Evolutionary conservation across 805 yeast species (phyloP), one percentile per base, ranked within the genome.

Genomic region (Candida qinlingensis): DNA sequence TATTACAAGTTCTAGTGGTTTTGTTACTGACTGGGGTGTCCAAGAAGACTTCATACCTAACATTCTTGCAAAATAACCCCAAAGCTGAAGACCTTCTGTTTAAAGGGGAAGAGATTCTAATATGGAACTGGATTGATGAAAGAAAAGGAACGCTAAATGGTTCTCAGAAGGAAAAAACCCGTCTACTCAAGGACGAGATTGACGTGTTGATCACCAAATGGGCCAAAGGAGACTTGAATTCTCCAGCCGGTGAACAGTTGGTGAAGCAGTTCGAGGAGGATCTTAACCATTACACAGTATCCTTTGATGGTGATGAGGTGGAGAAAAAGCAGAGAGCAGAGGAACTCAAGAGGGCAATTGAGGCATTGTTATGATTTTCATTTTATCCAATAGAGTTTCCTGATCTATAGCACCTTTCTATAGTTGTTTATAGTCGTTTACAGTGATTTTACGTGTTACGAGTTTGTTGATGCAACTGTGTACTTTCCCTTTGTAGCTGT

Each of bases 91-190:
- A 52, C 6, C 28, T 44, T 1, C 25, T 60, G 12, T 56, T 52
- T 37, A 51, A 49, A 33, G 63, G 60, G 4, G 53, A 60, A 29
- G 62, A 61, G 29, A 51, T 52, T 1, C n/a, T 59, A 4, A 27
- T 61, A 4, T 61, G 65, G 65, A 52, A 48, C 39, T 61, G 65
- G 65, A 56, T 61, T 25, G 64, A 61, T 27, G 62, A 71, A 29
- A 44, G 64, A 27, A 55, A 58, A 4, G 55, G 54, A 2, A 46
- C 42, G 13, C 19, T 48, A 6, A 35, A 50, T 36, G 46, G 52
- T 6, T 27, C 52, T 4, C 46, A 42, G 7, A 34, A 41, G 34
- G 46, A 44, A 7, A 52, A 45, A 29, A 44, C 47, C 1, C 13
- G n/a, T 3, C 28, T 33, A 0, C 26, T 56, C 4, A 46, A 55